A percentile compares a stretch with the other conserved stretches of the same genome.
phyloP scores from a whole-genome alignment of 257 asterid genomes.

The Capsicum chinense region DNA sequence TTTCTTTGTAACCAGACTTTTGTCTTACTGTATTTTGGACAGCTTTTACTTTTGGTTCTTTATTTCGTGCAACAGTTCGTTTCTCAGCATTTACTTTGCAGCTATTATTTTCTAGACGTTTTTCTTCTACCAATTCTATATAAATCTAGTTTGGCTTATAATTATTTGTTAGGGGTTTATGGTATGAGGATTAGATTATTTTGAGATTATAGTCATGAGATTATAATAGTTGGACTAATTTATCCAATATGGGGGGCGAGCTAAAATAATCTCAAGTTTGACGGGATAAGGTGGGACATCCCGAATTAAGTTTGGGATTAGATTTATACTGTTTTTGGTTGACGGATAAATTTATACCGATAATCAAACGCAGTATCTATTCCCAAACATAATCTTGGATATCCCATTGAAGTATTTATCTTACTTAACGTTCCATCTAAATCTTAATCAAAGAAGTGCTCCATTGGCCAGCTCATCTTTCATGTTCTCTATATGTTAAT shows the following conservation, averaged over 20 bases:
- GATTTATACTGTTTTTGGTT: background rate
- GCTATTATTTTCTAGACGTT: background rate
- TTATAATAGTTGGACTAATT: background rate
- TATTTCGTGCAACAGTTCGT: background rate
- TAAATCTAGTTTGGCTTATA: background rate
- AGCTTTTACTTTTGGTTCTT: background rate
- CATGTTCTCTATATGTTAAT: no score
- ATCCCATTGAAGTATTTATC: background rate
- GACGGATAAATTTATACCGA: background rate
- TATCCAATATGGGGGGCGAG: background rate
- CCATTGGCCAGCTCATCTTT: no score
- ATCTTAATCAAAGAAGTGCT: no score
- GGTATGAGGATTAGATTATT: background rate
- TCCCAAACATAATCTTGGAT: no score
- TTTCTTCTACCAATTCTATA: background rate
- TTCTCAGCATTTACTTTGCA: background rate
- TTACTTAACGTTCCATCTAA: no score
- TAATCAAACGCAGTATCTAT: no score
- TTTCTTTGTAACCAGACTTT: background rate
- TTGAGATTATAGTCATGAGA: background rate
- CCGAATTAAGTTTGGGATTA: background rate
- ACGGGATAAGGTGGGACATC: no score
- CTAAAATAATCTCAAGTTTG: no score
- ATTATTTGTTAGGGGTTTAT: background rate
- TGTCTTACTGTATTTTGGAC: background rate